Percentiles rank a stretch among this genome's conserved stretches.
phyloP scores from a whole-genome alignment of 306 rosid species.

The Rosa rugosa region DNA sequence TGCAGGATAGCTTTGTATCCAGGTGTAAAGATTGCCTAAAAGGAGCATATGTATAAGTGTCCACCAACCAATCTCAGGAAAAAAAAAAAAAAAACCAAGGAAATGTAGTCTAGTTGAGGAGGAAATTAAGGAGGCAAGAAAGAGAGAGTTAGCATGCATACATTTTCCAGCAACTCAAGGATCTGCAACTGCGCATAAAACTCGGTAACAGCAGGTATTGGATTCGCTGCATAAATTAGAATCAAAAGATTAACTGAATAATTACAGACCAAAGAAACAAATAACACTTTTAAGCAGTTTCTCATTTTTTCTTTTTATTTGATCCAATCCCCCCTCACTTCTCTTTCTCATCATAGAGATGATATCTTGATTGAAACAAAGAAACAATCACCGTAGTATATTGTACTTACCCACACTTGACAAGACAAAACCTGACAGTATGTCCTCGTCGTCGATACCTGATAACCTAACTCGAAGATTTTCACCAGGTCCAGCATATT shows the following conservation, averaged over 20 bases:
- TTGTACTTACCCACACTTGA: slow-evolving; percentile 70
- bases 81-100: not conserved
- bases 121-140: not conserved
- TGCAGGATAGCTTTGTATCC: slow-evolving; percentile 98
- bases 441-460: slow-evolving; percentile 86
- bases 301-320: not conserved
- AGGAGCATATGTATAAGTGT: not conserved
- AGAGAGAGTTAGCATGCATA: slow-evolving; percentile 20
- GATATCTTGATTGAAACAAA: not conserved
- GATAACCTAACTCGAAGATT: slow-evolving; percentile 84
- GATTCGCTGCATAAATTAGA: slow-evolving; percentile 49
- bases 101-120: not conserved
- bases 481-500: slow-evolving; percentile 97
- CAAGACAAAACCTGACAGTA: slow-evolving; percentile 72
- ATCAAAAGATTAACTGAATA: not conserved
- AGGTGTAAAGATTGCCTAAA: slow-evolving; percentile 97
- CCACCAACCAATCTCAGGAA: not conserved
- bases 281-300: not conserved
- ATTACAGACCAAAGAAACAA: not conserved
- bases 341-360: not conserved
- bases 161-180: slow-evolving; percentile 94
- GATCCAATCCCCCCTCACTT: not conserved
- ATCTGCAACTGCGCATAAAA: slow-evolving; percentile 84
- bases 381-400: not conserved
- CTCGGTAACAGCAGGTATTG: slow-evolving; percentile 69